Evolutionary conservation across 192 early-diverging fungal genomes (phyloP).

Genomic region (Linnemannia exigua): DNA sequence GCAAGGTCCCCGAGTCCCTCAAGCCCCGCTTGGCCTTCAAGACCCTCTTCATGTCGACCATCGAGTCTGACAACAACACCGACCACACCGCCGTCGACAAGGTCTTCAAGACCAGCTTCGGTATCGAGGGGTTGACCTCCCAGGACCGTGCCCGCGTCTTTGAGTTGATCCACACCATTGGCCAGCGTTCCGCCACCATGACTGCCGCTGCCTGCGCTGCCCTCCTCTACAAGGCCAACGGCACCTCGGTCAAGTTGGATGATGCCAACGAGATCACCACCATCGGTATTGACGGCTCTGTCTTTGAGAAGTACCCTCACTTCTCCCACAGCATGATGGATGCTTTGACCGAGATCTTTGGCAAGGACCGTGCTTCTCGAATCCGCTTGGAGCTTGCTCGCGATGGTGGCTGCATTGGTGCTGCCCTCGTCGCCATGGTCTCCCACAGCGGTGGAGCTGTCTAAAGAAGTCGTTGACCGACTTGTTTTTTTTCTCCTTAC

Average conservation of each 20-base stretch:
- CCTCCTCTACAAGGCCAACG: constrained; percentile 64
- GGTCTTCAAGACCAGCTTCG: constrained; percentile 73
- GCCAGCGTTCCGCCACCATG: constrained; percentile 84
- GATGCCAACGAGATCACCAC: constrained; percentile 65
- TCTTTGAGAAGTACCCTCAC: constrained; percentile 92
- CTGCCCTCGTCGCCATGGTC: constrained; percentile 81
- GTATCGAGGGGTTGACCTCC: constrained; percentile 69
- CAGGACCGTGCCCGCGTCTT: constrained; percentile 76
- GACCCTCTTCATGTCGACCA: constrained; percentile 76
- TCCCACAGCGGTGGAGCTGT: constrained; percentile 55
- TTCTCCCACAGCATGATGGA: constrained; percentile 84
- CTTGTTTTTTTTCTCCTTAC: background rate
- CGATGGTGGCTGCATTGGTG: constrained; percentile 87
- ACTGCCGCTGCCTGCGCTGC: constrained; percentile 85
- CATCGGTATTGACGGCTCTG: constrained; percentile 92
- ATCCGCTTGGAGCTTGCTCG: constrained; percentile 79
- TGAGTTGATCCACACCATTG: constrained; percentile 70
- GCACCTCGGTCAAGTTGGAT: constrained; percentile 63
- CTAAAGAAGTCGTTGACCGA: constrained; percentile 13
- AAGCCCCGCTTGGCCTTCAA: constrained; percentile 82
- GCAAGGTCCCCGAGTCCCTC: constrained; percentile 69
- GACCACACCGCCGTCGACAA: constrained; percentile 72
- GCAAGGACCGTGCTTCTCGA: constrained; percentile 76
- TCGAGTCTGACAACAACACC: constrained; percentile 74
- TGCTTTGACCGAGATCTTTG: constrained; percentile 82